Evolutionary conservation across 164 flowering plant genomes (phyloP).

Genomic region (Sedum album): DNA sequence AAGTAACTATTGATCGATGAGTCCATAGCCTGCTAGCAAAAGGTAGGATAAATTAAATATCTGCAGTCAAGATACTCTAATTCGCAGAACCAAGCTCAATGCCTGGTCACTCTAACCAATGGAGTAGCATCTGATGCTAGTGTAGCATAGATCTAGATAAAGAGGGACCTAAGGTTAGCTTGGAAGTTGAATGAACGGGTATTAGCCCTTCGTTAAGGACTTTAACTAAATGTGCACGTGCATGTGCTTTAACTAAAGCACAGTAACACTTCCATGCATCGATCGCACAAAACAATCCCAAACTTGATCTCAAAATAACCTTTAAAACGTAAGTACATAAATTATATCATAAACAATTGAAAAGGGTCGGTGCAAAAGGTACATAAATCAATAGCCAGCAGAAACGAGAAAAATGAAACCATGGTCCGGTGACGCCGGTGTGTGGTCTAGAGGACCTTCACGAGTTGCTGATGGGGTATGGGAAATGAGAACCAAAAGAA

Average conservation of each 20-base stretch:
- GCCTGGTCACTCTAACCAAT: not conserved
- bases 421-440: not conserved
- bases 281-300: not conserved
- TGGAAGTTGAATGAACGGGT: constrained; percentile 2
- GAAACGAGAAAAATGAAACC: not conserved
- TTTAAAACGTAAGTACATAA: too few species aligned
- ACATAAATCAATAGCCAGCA: not conserved
- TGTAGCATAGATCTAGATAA: not conserved
- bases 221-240: constrained; percentile 1
- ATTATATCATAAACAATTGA: not conserved
- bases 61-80: not conserved
- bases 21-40: too few species aligned
- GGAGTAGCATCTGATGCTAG: not conserved
- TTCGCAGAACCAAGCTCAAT: not conserved
- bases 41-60: too few species aligned
- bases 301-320: not conserved
- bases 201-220: not conserved
- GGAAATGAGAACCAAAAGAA: too few species aligned
- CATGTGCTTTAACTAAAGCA: not conserved
- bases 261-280: not conserved
- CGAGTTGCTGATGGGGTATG: too few species aligned
- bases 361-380: not conserved
- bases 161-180: not conserved
- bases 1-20: too few species aligned
- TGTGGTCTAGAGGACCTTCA: not conserved